Evolutionary conservation across 495 filamentous ascomycete genomes (phyloP).

Genomic region (Thermothielavioides terrestris): DNA sequence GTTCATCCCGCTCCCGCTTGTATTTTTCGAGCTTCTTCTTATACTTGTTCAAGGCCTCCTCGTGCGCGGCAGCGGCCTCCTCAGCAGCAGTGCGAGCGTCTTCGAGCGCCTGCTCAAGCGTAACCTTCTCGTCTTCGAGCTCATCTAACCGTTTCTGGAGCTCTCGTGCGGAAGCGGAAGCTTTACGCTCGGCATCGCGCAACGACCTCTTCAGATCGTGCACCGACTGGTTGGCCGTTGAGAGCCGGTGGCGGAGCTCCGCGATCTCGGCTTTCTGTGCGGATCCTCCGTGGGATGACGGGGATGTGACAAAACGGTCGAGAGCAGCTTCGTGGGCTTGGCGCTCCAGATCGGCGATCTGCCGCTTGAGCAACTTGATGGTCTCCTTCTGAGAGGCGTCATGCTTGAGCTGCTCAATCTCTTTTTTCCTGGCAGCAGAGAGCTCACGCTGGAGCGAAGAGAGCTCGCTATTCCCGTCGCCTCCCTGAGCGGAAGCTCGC

Average conservation of each 20-base stretch:
- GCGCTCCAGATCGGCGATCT: conserved; percentile 42
- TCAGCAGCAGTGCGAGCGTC: conserved; percentile 63
- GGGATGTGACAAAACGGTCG: conserved; percentile 27
- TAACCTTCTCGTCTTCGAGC: conserved; percentile 82
- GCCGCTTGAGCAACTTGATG: conserved; percentile 39
- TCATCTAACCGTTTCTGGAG: conserved; percentile 78
- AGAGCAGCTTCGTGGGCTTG: conserved; percentile 38
- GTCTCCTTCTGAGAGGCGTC: conserved; percentile 53
- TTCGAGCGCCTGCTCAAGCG: conserved; percentile 71
- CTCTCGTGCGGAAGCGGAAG: conserved; percentile 71
- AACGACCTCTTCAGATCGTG: conserved; percentile 46
- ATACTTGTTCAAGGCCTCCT: conserved; percentile 51
- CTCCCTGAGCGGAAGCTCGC: conserved; percentile 46
- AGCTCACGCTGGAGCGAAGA: conserved; percentile 52
- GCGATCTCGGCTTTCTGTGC: conserved; percentile 54
- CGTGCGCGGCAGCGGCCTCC: conserved; percentile 76
- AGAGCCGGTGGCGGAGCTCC: conserved; percentile 53
- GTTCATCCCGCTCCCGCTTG: conserved; percentile 30
- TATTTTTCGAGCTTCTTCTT: conserved; percentile 46
- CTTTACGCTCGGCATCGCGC: conserved; percentile 56
- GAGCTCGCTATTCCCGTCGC: conserved; percentile 45
- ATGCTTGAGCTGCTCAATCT: conserved; percentile 52
- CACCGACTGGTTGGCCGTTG: conserved; percentile 51
- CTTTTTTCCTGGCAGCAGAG: conserved; percentile 53
- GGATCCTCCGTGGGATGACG: conserved; percentile 32